Percentiles rank a stretch among this genome's conserved stretches.
Evolutionary conservation across 495 filamentous ascomycete species (phyloP).

Genomic region (Neurospora sp.): DNA sequence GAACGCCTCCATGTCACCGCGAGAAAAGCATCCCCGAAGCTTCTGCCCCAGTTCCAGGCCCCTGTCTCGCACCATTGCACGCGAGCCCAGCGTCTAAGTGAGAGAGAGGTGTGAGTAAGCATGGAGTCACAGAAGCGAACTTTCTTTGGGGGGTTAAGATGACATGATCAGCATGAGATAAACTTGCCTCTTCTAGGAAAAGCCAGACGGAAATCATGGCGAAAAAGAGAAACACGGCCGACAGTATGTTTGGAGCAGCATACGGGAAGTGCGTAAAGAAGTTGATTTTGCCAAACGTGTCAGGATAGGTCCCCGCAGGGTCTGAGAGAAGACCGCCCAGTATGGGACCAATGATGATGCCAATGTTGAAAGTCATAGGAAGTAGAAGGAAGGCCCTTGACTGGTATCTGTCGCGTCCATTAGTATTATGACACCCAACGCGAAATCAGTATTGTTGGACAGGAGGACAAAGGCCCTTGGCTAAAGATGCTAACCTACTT

Average conservation of each 20-base stretch:
- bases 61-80: constrained; percentile 36
- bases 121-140: neutral
- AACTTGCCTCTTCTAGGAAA: constrained; percentile 57
- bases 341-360: constrained; percentile 65
- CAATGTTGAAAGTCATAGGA: constrained; percentile 71
- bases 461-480: neutral
- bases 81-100: constrained; percentile 41
- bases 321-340: constrained; percentile 67
- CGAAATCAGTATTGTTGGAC: neutral
- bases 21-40: constrained; percentile 13
- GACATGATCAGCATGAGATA: neutral
- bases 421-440: neutral
- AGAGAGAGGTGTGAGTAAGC: constrained; percentile 9
- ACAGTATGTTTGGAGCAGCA: constrained; percentile 65
- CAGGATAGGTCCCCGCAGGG: constrained; percentile 59
- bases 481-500: constrained; percentile 10
- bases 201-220: constrained; percentile 49
- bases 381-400: constrained; percentile 58
- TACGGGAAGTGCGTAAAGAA: constrained; percentile 66
- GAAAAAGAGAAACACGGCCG: constrained; percentile 51
- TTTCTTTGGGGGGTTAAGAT: neutral
- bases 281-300: constrained; percentile 53
- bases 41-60: constrained; percentile 33
- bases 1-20: neutral
- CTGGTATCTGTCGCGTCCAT: constrained; percentile 35